Percentiles rank a stretch among this genome's conserved stretches.
phyloP scores from a whole-genome alignment of 2,329 filamentous ascomycete species.

The Phyllosticta paracitricarpa region DNA sequence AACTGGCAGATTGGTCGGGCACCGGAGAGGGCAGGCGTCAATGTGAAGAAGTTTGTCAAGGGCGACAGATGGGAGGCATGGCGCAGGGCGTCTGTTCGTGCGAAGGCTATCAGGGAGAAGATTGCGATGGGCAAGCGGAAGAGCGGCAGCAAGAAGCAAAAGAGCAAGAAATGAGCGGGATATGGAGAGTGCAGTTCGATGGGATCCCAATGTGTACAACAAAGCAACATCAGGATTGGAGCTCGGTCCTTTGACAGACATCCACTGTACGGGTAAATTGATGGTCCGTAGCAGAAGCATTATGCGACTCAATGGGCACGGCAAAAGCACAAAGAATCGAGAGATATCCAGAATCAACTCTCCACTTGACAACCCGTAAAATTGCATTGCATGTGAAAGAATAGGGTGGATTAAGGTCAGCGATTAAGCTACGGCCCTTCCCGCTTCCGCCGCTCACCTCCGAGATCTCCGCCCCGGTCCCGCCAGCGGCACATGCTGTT shows the following conservation, averaged over 20 bases:
- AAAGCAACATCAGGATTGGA: background rate
- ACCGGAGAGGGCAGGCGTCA: conserved; percentile 50
- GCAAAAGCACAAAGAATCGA: background rate
- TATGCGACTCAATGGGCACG: background rate
- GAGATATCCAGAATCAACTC: background rate
- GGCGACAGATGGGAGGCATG: conserved; percentile 55
- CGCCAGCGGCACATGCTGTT: background rate
- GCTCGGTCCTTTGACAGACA: background rate
- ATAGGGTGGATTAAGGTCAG: background rate
- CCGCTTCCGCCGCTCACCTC: background rate
- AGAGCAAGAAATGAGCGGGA: conserved; percentile 3
- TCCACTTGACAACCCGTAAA: background rate
- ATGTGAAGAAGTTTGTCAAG: conserved; percentile 45
- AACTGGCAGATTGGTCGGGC: conserved; percentile 60
- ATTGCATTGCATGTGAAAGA: background rate
- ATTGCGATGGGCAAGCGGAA: conserved; percentile 33
- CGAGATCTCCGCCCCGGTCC: background rate
- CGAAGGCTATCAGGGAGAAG: conserved; percentile 43
- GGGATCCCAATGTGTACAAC: background rate
- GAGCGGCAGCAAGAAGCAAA: conserved; percentile 17
- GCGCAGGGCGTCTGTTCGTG: conserved; percentile 48
- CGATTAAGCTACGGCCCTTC: background rate
- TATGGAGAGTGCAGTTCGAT: background rate
- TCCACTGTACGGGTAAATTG: background rate
- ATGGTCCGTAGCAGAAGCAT: background rate